Percentiles rank a stretch among this genome's conserved stretches.
These are phyloP conservation scores for Saturnispora hagleri DNA, from an alignment of 805 yeast genomes.

Conservation along the genomic window DNA sequence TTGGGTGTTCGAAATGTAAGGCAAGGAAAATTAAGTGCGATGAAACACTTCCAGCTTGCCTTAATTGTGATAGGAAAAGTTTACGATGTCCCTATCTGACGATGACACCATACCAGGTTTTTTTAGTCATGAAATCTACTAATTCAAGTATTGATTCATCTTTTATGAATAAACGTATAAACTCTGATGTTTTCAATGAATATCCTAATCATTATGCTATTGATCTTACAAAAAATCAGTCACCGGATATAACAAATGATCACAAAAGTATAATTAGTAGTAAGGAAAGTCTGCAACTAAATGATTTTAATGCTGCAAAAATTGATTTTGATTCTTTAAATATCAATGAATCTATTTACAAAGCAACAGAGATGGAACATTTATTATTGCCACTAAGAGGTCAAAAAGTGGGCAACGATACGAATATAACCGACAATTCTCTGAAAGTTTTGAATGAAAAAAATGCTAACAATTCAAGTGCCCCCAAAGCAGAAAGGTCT, in stretches of 20 bases:
- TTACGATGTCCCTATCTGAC: conserved; percentile 9
- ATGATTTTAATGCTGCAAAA: neutral
- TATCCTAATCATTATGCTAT: neutral
- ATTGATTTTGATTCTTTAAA: neutral
- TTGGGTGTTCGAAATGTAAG: conserved; percentile 33
- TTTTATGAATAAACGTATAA: too few relatives aligned
- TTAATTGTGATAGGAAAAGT: conserved; percentile 3
- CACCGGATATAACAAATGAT: neutral
- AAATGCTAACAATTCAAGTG: neutral
- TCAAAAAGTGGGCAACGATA: neutral
- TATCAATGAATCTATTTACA: conserved; percentile 5
- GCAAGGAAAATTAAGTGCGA: conserved; percentile 30
- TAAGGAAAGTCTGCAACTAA: neutral
- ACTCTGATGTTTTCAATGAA: neutral
- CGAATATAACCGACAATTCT: too few relatives aligned
- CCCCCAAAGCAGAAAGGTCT: neutral
- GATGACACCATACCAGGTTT: conserved; percentile 12
- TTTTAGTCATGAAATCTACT: neutral
- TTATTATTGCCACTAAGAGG: conserved; percentile 4
- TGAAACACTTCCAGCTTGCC: conserved; percentile 25
- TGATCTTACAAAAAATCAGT: neutral
- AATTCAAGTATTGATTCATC: neutral
- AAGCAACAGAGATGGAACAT: conserved; percentile 9
- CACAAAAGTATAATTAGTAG: neutral
- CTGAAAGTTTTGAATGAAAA: too few relatives aligned